Evolutionary conservation across 148 eudicot genomes (phyloP).

Genomic region (Drosera capensis): DNA sequence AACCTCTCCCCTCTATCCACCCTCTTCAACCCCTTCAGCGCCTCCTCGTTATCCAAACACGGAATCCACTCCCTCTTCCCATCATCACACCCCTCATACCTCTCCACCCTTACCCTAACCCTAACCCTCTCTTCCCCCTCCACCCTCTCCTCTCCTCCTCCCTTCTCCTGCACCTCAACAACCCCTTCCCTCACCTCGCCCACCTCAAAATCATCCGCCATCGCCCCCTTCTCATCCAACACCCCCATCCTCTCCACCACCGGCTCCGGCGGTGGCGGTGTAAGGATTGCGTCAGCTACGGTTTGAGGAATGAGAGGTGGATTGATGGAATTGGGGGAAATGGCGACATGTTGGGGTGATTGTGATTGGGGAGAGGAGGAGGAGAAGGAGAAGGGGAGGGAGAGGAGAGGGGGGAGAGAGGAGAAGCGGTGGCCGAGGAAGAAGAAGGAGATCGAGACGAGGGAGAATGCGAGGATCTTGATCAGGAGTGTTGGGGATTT

Average conservation of each 20-base stretch:
- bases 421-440: constrained; percentile 21
- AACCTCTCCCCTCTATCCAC: constrained; percentile 30
- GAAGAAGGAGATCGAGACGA: constrained; percentile 37
- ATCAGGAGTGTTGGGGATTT: constrained; percentile 11
- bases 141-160: constrained; percentile 6
- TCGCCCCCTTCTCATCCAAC: constrained; percentile 40
- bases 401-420: constrained; percentile 5
- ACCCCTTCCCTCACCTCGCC: constrained; percentile 21
- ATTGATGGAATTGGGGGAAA: constrained; percentile 6
- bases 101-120: constrained; percentile 21
- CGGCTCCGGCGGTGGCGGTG: constrained; percentile 16
- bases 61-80: constrained; percentile 41
- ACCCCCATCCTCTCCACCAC: constrained; percentile 41
- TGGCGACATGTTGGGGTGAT: background rate
- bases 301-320: background rate
- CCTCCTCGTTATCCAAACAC: constrained; percentile 54
- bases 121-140: constrained; percentile 1
- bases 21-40: constrained; percentile 19
- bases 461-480: constrained; percentile 22
- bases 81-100: constrained; percentile 31
- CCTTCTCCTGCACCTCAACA: constrained; percentile 7
- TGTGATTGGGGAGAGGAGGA: constrained; percentile 1
- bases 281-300: too few relatives aligned
- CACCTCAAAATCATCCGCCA: constrained; percentile 38
- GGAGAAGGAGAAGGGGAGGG: constrained; percentile 4